These are phyloP conservation scores for Penicillium sp. DNA, from an alignment of 2,329 filamentous ascomycete species.

Conservation along the genomic window DNA sequence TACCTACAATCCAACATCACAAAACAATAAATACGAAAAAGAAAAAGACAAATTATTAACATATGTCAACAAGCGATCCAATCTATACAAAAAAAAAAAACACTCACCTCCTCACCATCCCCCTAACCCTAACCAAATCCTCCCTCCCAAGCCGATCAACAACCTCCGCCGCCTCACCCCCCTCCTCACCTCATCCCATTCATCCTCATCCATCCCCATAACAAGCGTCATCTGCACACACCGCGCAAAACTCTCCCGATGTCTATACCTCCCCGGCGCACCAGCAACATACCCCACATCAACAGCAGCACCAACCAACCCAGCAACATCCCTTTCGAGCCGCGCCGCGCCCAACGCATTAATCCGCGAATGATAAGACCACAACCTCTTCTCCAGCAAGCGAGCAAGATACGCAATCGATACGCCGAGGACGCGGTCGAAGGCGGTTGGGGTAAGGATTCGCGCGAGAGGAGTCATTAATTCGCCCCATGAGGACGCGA, in stretches of 20 bases:
- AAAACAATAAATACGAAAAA: too few relatives aligned
- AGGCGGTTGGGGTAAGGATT: slow-evolving; percentile 75
- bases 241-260: slow-evolving; percentile 73
- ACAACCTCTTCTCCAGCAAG: slow-evolving; percentile 83
- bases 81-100: not conserved
- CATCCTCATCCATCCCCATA: slow-evolving; percentile 92
- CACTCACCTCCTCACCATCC: slow-evolving; percentile 54
- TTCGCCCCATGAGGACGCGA: slow-evolving; percentile 80
- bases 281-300: slow-evolving; percentile 37
- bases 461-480: slow-evolving; percentile 82
- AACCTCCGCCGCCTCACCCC: slow-evolving; percentile 48
- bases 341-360: slow-evolving; percentile 79
- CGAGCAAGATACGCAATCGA: slow-evolving; percentile 73
- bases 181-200: slow-evolving; percentile 76
- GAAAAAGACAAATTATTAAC: not conserved
- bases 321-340: slow-evolving; percentile 79
- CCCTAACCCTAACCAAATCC: slow-evolving; percentile 70
- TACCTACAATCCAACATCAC: not conserved
- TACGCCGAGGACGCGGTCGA: slow-evolving; percentile 69
- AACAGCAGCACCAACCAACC: slow-evolving; percentile 59
- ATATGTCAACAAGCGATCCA: not conserved
- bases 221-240: slow-evolving; percentile 80
- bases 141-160: slow-evolving; percentile 68
- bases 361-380: slow-evolving; percentile 73
- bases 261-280: slow-evolving; percentile 61